Base-by-base conservation (phyloP, 2,329 filamentous ascomycete genomes). In the Arthrobotrys sinensis region DNA sequence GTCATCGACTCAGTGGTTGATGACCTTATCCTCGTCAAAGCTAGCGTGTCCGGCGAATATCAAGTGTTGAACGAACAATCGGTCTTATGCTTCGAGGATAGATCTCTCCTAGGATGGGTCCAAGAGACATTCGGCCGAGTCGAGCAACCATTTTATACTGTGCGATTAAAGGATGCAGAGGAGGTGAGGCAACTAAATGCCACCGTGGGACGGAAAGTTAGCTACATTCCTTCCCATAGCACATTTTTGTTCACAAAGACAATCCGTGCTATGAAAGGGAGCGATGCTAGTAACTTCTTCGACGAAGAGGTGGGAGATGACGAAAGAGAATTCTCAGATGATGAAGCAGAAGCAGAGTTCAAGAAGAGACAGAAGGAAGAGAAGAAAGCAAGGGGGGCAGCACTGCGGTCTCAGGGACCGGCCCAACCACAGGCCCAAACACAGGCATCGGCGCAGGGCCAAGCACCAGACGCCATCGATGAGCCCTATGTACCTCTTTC, bases 241-340 rank as follows among this genome's bases (percentile, higher is more conserved):
- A 90, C 88, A 0, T 96, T 92, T 81, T 93, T 97, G 69, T 96
- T 97, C 83, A 97, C 95, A 0, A 89, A 96, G 83, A 90, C 91
- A 5, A 86, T 98, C 72, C 92, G 91, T 84, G 88, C 87, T 65
- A 83, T 92, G 82, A 98, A 97, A 85, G 93, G 94, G 76, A 96
- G 93, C 8, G 96, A 99, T 84, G 95, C 96, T 7, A 97, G 93
- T 64, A 98, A 98, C 83, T 88, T 97, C 68, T 92, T 97, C 84
- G 96, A 98, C 81, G 96, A 99, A 84, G 95, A 98, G 85, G 88
- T 94, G 6, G 90, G 86, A 14, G 91, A 92, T 36, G 93, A 97
- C 43, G 95, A 98, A 83, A 89, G 93, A 81, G 96, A 98, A 83
- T 98, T 98, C 84, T 97, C 95, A 0, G 96, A 99, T 81, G 96